phyloP scores from a whole-genome alignment of 371 early-diverging fungal species.

The Funneliformis caledonium region DNA sequence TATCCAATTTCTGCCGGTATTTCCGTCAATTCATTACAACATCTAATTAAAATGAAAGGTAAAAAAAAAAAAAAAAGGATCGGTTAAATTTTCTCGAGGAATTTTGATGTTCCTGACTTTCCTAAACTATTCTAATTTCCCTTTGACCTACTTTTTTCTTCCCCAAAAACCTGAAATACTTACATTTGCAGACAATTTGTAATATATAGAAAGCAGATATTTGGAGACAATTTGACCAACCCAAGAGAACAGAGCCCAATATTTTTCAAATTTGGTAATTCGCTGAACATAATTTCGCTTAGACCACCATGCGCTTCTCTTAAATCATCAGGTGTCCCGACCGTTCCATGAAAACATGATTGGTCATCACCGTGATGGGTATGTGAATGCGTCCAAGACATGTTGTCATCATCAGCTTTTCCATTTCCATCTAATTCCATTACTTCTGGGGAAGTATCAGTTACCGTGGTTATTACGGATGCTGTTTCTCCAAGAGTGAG shows the following conservation, averaged over 20 bases:
- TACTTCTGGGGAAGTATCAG: slow-evolving; percentile 25
- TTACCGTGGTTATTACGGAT: slow-evolving; percentile 21
- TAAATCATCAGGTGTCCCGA: neutral
- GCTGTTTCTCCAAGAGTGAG: slow-evolving; percentile 30
- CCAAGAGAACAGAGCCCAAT: slow-evolving; percentile 36
- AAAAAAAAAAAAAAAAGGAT: neutral
- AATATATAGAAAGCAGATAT: slow-evolving; percentile 36
- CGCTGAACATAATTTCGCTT: slow-evolving; percentile 22
- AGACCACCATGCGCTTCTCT: neutral
- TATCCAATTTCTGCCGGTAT: slow-evolving; percentile 71
- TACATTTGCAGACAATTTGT: slow-evolving; percentile 40
- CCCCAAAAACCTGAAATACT: slow-evolving; percentile 1
- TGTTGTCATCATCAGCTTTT: neutral
- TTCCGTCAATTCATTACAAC: slow-evolving; percentile 50
- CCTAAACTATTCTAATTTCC: too few species aligned
- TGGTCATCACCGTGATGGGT: neutral
- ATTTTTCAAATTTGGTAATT: slow-evolving; percentile 33
- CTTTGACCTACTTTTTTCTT: too few species aligned
- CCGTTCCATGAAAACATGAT: slow-evolving; percentile 7
- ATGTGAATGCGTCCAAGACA: neutral
- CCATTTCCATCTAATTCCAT: neutral
- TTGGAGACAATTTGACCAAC: slow-evolving; percentile 38
- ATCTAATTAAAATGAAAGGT: slow-evolving; percentile 41
- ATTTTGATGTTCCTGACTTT: neutral
- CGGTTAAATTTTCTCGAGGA: neutral